Evolutionary conservation across 257 asterid genomes (phyloP).

Genomic region (Solanum arcanum): DNA sequence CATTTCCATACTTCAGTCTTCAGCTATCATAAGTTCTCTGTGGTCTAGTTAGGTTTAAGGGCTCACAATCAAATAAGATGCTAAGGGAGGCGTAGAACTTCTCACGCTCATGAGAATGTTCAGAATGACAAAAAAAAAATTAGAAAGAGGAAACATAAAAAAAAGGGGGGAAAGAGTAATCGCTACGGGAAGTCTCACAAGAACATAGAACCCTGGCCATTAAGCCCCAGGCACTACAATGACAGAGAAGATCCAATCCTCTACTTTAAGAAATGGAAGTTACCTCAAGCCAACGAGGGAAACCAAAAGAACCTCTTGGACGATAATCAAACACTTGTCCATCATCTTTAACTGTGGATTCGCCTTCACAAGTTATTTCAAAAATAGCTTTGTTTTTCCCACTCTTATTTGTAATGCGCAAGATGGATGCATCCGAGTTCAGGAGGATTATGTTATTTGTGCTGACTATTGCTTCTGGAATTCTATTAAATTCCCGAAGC

Average conservation of each 20-base stretch:
- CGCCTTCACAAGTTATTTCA: conserved; percentile 69
- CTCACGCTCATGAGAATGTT: background rate
- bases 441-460: conserved; percentile 85
- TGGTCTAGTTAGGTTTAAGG: background rate
- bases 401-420: conserved; percentile 76
- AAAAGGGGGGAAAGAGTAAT: background rate
- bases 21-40: background rate
- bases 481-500: conserved; percentile 37
- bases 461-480: conserved; percentile 80
- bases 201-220: background rate
- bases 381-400: conserved; percentile 46
- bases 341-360: conserved; percentile 47
- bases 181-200: background rate
- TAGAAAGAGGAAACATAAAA: background rate
- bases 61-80: background rate
- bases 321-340: conserved; percentile 70
- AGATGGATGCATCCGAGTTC: conserved; percentile 65
- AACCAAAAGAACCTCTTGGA: conserved; percentile 82
- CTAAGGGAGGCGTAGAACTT: background rate
- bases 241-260: background rate
- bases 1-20: background rate
- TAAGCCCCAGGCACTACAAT: background rate
- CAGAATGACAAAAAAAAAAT: background rate
- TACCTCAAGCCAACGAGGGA: conserved; percentile 96
- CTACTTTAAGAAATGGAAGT: conserved; percentile 5